A percentile compares a stretch with the other conserved stretches of the same genome.
These are phyloP conservation scores for Vaccinium vitisidaea DNA, from an alignment of 148 eudicot genomes.

Conservation along the genomic window DNA sequence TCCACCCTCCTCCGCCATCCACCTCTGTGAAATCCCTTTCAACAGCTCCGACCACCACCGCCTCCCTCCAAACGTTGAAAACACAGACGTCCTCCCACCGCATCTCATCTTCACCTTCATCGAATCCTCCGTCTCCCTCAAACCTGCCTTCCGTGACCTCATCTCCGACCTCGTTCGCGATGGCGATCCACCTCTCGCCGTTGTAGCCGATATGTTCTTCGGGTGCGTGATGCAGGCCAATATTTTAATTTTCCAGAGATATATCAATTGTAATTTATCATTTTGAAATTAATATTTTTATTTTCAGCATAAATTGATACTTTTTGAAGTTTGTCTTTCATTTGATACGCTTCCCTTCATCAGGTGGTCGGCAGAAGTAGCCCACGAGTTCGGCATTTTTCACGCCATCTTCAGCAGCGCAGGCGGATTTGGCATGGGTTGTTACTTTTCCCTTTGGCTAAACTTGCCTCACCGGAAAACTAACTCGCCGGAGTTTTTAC, in stretches of 20 bases:
- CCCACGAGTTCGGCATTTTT: constrained; percentile 36
- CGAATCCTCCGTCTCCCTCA: constrained; percentile 31
- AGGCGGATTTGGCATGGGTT: constrained; percentile 44
- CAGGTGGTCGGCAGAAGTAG: constrained; percentile 34
- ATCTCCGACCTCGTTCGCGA: constrained; percentile 22
- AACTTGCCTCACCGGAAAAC: constrained; percentile 33
- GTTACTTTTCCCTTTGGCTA: constrained; percentile 45
- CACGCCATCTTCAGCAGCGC: constrained; percentile 36
- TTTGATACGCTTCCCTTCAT: too few species aligned
- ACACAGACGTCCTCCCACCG: constrained; percentile 42
- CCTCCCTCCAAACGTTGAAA: constrained; percentile 20
- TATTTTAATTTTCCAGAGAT: too few species aligned
- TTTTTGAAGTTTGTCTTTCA: constrained; percentile 5
- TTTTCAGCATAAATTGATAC: too few species aligned
- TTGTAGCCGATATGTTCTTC: constrained; percentile 52
- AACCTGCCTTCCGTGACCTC: constrained; percentile 32
- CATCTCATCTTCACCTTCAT: constrained; percentile 35
- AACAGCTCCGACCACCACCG: constrained; percentile 51
- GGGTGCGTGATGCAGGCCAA: constrained; percentile 23
- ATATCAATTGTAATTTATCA: too few species aligned
- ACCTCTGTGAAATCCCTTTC: constrained; percentile 42
- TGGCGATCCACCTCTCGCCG: constrained; percentile 38
- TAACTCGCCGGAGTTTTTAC: constrained; percentile 21
- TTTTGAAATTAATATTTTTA: too few species aligned
- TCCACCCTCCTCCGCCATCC: constrained; percentile 31